Evolutionary conservation across 495 filamentous ascomycete species (phyloP).

Genomic region (Annulohypoxylon stygium): DNA sequence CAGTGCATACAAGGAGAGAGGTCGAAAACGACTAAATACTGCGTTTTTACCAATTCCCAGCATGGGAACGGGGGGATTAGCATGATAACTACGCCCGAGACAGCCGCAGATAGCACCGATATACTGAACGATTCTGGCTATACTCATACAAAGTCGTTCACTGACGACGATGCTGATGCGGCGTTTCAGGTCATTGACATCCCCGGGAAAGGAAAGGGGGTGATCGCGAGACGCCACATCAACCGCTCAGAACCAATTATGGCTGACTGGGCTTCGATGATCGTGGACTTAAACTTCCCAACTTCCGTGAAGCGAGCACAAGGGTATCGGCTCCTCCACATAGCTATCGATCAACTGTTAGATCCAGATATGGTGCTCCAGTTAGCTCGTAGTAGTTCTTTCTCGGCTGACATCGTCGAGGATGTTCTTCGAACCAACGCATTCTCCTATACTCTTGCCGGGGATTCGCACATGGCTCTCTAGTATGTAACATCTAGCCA

Average conservation of each 20-base stretch:
- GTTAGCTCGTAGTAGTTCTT: slow-evolving; percentile 50
- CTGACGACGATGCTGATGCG: slow-evolving; percentile 16
- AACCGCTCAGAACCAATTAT: slow-evolving; percentile 52
- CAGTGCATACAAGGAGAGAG: slow-evolving; percentile 45
- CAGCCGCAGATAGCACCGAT: slow-evolving; percentile 45
- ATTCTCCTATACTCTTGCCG: slow-evolving; percentile 52
- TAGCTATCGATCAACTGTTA: slow-evolving; percentile 52
- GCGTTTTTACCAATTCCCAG: slow-evolving; percentile 55
- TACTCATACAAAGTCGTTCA: slow-evolving; percentile 23
- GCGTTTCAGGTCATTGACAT: slow-evolving; percentile 52
- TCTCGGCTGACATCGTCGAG: slow-evolving; percentile 54
- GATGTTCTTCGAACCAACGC: slow-evolving; percentile 58
- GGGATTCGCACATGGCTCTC: slow-evolving; percentile 52
- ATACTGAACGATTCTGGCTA: slow-evolving; percentile 49
- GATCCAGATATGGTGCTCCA: slow-evolving; percentile 50
- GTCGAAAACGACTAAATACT: slow-evolving; percentile 45
- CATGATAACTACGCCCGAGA: slow-evolving; percentile 54
- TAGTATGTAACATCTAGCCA: slow-evolving; percentile 25
- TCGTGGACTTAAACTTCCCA: slow-evolving; percentile 55
- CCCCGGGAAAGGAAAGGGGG: slow-evolving; percentile 56
- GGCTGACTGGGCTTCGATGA: slow-evolving; percentile 54
- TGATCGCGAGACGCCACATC: slow-evolving; percentile 53
- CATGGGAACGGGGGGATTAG: slow-evolving; percentile 53
- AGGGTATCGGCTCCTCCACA: slow-evolving; percentile 53
- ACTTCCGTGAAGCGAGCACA: slow-evolving; percentile 41